These are phyloP conservation scores for Letharia lupina DNA, from an alignment of 495 filamentous ascomycete species.

Conservation along the genomic window DNA sequence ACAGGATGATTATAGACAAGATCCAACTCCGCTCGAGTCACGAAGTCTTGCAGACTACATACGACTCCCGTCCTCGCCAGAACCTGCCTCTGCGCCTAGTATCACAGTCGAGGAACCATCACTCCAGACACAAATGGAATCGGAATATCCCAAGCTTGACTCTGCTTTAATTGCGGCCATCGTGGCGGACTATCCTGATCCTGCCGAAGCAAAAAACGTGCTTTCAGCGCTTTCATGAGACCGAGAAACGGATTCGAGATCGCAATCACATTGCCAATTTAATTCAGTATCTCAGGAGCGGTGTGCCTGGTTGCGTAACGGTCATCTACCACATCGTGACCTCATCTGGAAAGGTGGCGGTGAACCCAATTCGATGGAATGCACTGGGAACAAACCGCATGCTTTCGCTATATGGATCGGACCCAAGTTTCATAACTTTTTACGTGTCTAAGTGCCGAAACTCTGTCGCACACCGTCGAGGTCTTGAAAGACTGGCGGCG, in stretches of 20 bases:
- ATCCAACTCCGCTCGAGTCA: constrained; percentile 14
- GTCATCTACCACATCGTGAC: not conserved
- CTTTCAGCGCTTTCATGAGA: constrained; percentile 11
- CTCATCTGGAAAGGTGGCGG: not conserved
- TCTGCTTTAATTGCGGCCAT: constrained; percentile 22
- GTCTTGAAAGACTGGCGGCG: not conserved
- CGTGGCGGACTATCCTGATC: constrained; percentile 14
- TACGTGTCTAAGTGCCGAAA: not conserved
- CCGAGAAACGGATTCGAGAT: not conserved
- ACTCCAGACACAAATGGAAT: constrained; percentile 8
- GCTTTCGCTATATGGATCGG: not conserved
- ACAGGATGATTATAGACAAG: constrained; percentile 20
- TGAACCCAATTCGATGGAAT: not conserved
- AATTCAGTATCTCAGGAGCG: not conserved
- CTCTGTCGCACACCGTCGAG: not conserved
- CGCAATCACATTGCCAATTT: not conserved
- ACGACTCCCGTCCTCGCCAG: not conserved
- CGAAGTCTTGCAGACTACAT: constrained; percentile 21
- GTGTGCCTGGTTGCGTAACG: not conserved
- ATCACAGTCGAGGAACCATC: not conserved
- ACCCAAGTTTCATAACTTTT: not conserved
- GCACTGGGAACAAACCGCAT: not conserved
- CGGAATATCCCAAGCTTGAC: constrained; percentile 20
- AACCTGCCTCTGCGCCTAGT: not conserved
- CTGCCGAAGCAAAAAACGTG: constrained; percentile 12